Evolutionary conservation across 139 green algal species (phyloP), one percentile per base, ranked within the genome.

Genomic region (Asterochloris sp.): DNA sequence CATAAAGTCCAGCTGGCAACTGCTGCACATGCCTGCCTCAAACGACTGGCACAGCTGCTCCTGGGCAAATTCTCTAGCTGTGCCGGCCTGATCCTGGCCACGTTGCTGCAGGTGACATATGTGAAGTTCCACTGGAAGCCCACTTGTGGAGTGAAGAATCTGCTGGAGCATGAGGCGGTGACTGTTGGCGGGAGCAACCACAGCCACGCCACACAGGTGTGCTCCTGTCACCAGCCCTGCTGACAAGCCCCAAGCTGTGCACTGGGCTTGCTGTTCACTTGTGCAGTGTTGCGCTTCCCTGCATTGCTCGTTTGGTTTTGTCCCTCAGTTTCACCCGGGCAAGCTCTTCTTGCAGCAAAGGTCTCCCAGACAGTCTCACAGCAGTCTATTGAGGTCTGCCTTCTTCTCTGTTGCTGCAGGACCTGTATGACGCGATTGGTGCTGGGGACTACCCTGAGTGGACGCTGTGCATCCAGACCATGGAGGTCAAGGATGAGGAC

Each of bases 51-150:
- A 54, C 6, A 54, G 38, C 38, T 54, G 4, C 6, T 2, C 38
- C 2, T 6, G 6, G 38, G 38, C 38, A 54, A 2, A 54, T 2
- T 2, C 38, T 54, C 38, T 54, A 10, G 38, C 38, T 54, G 38
- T 54, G 38, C 38, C 38, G 38, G 6, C 38, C 38, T 54, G 38
- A 54, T 6, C 38, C 6, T 54, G 38, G 6, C 38, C 38, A 54
- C 6, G 38, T 6, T 54, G 38, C 38, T 54, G 38, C 38, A 54
- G 38, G 38, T 54, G 85, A 97, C 92, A 60, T 91, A 93, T 21
- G 94, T 98, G 79, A 99, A 99, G 92, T 99, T 99, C 92, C 96
- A 99, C 92, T 99, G 96, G 96, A 93, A 96, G 81, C 94, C 96
- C 81, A 95, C 87, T 54, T 92, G 87, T 77, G 94, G 92, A 63